Conservation (phyloP, 305 asterid species). For the Ilex paraguariensis region DNA sequence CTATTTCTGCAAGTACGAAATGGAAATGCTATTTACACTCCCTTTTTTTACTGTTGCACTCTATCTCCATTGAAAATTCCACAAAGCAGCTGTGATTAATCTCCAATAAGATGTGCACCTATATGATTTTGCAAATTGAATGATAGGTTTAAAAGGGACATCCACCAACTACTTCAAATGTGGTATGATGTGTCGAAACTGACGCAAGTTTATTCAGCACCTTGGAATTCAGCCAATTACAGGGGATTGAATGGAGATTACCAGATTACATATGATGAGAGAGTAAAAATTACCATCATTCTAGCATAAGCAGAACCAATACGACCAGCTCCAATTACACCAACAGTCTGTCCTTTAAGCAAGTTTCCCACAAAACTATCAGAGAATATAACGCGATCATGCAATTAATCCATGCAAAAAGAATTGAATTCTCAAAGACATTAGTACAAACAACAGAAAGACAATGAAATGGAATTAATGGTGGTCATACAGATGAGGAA, state of each 20-base stretch:
- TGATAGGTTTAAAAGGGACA: no score
- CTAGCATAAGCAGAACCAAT: constrained; percentile 98
- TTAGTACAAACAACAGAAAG: neutral
- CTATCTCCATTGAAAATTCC: no score
- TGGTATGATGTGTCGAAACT: neutral
- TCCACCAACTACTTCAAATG: neutral
- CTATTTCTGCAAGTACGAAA: no score
- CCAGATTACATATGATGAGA: neutral
- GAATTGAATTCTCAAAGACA: neutral
- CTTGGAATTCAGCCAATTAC: neutral
- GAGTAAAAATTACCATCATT: constrained; percentile 67
- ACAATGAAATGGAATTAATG: constrained; percentile 2
- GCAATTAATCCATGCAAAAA: constrained; percentile 1
- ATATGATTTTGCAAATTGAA: no score
- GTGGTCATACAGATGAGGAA: constrained; percentile 75
- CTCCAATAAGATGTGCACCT: no score
- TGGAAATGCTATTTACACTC: no score
- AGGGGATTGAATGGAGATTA: neutral
- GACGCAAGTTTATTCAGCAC: neutral
- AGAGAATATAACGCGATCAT: neutral
- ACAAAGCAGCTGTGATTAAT: no score
- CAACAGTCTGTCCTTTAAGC: constrained; percentile 95
- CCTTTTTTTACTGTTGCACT: no score
- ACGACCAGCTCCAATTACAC: constrained; percentile 98
- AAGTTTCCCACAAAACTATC: constrained; percentile 91